Base-by-base conservation (phyloP, 495 filamentous ascomycete species). In the Durotheca rogersii region DNA sequence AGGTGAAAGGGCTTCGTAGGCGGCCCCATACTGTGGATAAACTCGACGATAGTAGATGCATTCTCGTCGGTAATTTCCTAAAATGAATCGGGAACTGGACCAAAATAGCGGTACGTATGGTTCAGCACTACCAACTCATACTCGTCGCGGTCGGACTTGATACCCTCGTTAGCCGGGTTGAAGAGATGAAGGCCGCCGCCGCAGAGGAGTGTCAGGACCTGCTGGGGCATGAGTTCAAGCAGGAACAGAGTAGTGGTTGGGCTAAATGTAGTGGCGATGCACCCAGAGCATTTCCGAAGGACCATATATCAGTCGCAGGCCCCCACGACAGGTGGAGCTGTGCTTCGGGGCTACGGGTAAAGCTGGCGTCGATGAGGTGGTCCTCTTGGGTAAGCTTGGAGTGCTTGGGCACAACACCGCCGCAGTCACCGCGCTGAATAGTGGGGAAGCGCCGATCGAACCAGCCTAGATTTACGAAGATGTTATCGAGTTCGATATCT, bases 221-320 rank as follows among this genome's bases (percentile, higher is more conserved):
- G 27, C 6, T 25, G 20, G 32, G 48, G 41, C 1, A 44, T 25
- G 30, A 41, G 29, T 47, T 17, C 39, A 14, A 30, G 5, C 7
- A 17, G 25, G 17, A 27, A 39, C 20, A 17, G 17, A 51, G 49
- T 39, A 29, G 42, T 40, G 48, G 14, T 47, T 35, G 2, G 11
- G 32, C n/a, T n/a, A n/a, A n/a, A n/a, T n/a, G n/a, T n/a, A n/a
- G n/a, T n/a, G n/a, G n/a, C n/a, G n/a, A n/a, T n/a, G 18, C 11
- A 58, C 62, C 61, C 63, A 54, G 64, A 18, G 63, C 66, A 36
- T 58, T 61, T 20, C 72, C 67, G 53, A 74, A 67, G 27, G 70
- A 73, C 73, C 70, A 78, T 44, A 75, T 73, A 45, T 76, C 73
- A 4, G 71, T 72, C 19, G 58, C 21, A 41, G 70, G 67, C 16